A percentile compares a stretch with the other conserved stretches of the same genome.
Evolutionary conservation across 192 early-diverging fungal genomes (phyloP).

Genomic region (Linnemannia exigua): DNA sequence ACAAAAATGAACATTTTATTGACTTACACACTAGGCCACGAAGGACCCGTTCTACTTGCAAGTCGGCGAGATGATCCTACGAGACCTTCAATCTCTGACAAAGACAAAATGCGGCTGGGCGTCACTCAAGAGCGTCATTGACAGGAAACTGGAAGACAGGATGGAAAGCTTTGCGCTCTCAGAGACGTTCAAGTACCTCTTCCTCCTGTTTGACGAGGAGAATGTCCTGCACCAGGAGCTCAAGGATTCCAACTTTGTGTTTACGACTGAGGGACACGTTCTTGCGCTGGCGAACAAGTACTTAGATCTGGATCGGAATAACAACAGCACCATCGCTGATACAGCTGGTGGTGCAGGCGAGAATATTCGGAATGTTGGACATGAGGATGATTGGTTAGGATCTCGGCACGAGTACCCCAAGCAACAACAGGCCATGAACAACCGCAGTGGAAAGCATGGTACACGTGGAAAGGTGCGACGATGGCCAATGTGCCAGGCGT

Average conservation of each 20-base stretch:
- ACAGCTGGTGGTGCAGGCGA: too few species aligned
- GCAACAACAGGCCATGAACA: background rate
- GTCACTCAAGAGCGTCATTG: conserved; percentile 73
- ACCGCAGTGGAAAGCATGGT: background rate
- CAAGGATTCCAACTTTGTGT: conserved; percentile 89
- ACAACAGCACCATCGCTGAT: background rate
- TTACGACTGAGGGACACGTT: conserved; percentile 79
- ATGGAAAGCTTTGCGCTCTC: conserved; percentile 97
- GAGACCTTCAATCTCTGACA: conserved; percentile 80
- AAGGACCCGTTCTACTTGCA: conserved; percentile 90
- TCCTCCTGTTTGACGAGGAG: conserved; percentile 92
- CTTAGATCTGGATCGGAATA: background rate
- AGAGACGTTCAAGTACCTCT: conserved; percentile 98
- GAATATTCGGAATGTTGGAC: conserved; percentile 4
- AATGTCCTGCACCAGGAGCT: conserved; percentile 74
- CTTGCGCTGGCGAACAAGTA: conserved; percentile 25
- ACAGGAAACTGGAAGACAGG: conserved; percentile 77
- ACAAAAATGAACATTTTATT: background rate
- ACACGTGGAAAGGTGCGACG: background rate
- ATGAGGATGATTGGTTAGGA: background rate
- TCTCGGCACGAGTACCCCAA: background rate
- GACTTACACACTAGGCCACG: conserved; percentile 78
- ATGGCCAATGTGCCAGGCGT: conserved; percentile 29
- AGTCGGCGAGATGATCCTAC: conserved; percentile 89
- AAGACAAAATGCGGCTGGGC: conserved; percentile 89